Percentiles rank a stretch among this genome's conserved stretches.
phyloP scores from a whole-genome alignment of 169 alveolate genomes.

The Ichthyophthirius multifiliis region DNA sequence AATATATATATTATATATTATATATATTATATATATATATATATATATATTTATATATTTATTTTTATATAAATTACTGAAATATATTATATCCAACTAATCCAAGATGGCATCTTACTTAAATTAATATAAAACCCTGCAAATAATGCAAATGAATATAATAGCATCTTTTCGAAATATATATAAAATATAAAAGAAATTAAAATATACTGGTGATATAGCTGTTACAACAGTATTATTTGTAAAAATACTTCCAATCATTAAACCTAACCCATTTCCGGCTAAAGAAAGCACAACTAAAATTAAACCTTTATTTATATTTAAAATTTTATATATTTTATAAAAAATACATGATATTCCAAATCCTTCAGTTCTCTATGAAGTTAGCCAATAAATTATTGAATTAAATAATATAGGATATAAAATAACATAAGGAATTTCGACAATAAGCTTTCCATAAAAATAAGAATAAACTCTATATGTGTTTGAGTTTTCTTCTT shows the following conservation, averaged over 20 bases:
- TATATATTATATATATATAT: no score
- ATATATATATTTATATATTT: neutral
- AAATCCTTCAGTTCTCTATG: slow-evolving; percentile 13
- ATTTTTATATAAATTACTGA: neutral
- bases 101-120: slow-evolving; percentile 8
- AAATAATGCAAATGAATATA: slow-evolving; percentile 19
- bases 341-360: neutral
- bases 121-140: slow-evolving; percentile 20
- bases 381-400: slow-evolving; percentile 4
- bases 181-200: no score
- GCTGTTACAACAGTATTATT: slow-evolving; percentile 15
- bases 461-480: slow-evolving; percentile 29
- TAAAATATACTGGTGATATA: slow-evolving; percentile 17
- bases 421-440: slow-evolving; percentile 5
- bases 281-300: slow-evolving; percentile 3
- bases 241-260: slow-evolving; percentile 30
- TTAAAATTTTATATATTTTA: neutral
- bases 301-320: neutral
- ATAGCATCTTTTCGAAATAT: no score
- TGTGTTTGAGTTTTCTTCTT: slow-evolving; percentile 34
- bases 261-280: slow-evolving; percentile 26
- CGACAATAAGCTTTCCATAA: slow-evolving; percentile 13
- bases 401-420: neutral
- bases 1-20: no score
- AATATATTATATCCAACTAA: slow-evolving; percentile 29